Evolutionary conservation across 129 eudicot species (phyloP), one percentile per base, ranked within the genome.

Genomic region (Lactuca saligna): DNA sequence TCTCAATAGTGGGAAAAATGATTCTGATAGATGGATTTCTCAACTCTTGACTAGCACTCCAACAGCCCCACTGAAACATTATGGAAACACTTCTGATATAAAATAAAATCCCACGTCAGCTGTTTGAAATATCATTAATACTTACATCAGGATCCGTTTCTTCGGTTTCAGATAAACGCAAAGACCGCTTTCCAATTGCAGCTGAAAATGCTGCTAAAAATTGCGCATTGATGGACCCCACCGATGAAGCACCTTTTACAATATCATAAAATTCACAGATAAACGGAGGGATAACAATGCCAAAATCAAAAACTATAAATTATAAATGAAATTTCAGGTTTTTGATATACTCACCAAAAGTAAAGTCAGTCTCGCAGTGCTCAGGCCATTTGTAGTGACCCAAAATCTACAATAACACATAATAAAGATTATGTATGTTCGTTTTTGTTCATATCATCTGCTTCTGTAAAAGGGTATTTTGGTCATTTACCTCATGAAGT

Each of bases 61-160:
- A 91, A 80, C 96, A 84, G 69, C 98, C 96, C 98, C 98, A 88
- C 98, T 91, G 78, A 58, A 75, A 84, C 48, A 44, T 12, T 25
- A 25, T 25, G 29, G 1, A 0, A 25, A 25, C 29, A 25, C 39
- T 69, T 53, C 57, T 25, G 35, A 37, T 44, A 66, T 39, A 66
- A 39, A 39, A 6, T 39, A 39, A 39, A 39, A 35, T 39, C 4
- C 5, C 34, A 64, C 46, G 14, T 65, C 31, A 50, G 67, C 14
- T 60, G 25, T 34, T 53, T 60, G 11, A 10, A 17, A 14, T 25
- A 42, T n/a, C n/a, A 34, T 65, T 50, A 13, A 38, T 13, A 59
- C 92, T 83, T 78, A 91, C 98, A 75, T 91, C 91, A 25, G 98
- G 98, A 70, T 91, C 98, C 55, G 96, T 86, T 80, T 91, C 98